Evolutionary conservation across 345 rosid genomes (phyloP), one percentile per base, ranked within the genome.

Genomic region (Salix udensis): DNA sequence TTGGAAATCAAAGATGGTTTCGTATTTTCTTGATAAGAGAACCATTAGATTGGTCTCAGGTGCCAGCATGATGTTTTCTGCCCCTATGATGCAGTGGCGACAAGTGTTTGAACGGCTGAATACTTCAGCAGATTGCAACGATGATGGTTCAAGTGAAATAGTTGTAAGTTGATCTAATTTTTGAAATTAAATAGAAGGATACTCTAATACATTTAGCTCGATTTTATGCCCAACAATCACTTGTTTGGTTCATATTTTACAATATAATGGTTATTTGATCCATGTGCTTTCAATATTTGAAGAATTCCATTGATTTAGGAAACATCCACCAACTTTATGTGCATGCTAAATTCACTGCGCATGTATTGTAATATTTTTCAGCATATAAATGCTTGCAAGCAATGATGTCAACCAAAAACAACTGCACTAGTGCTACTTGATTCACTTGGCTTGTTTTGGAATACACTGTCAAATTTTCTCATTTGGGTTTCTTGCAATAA

Each of bases 41-140:
- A 92, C 96, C 37, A 66, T 90, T 48, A 85, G 91, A 75, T 73
- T 92, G 87, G 96, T 92, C 42, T 89, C 97, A 0, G 96, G 97
- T 77, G 89, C 89, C 46, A 87, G 80, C 78, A 84, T 94, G 84
- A 85, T 91, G 74, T 88, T 91, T 87, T 87, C 98, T 79, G 87
- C 87, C 72, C 88, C 93, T 6, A 87, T 79, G 73, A 62, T 48
- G 58, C 89, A 89, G 74, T 91, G 98, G 98, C 7, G 15, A 65
- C 91, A 84, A 77, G 83, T 89, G 65, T 81, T 94, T 74, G 86
- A 81, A 70, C 78, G 83, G 73, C 68, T 92, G 76, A 79, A 76
- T 40, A 52, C 72, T 71, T 85, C 87, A 40, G 77, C 67, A 62
- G 75, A 74, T 76, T 74, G 79, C 75, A 73, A 62, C 37, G 82